Evolutionary conservation across 1,284 basidiomycete genomes (phyloP), one percentile per base, ranked within the genome.

Genomic region (Pseudomicrostroma phylloplanum): DNA sequence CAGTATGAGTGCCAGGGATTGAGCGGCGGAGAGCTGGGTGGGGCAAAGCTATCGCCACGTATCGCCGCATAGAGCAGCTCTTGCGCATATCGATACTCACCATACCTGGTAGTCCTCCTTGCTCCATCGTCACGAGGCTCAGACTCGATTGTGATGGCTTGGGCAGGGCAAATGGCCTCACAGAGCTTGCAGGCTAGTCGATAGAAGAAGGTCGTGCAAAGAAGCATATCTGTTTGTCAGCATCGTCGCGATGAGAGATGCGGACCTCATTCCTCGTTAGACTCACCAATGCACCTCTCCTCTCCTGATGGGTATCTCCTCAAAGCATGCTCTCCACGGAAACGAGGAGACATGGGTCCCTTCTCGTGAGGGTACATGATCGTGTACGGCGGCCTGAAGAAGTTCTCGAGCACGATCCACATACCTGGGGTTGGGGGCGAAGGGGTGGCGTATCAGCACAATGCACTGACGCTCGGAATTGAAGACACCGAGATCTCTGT

Each of bases 371-470:
- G 65, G 63, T 83, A 85, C 83, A 84, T 96, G 84, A 98, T 98
- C 51, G 94, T 98, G 82, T 97, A 98, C 40, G 94, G 94, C 54
- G 91, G 91, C 57, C 92, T 86, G 86, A 94, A 96, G 83, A 96
- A 92, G 80, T 97, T 90, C 81, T 97, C 96, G 69, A 97, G 76
- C n/a, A 97, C 92, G 80, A 99, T 89, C 92, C 93, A 96, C 91
- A 97, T 94, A 75, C 94, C 93, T 96, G 25, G 8, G 25, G 12
- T 1, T 23, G 4, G 4, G 12, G 25, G 1, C 19, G 30, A 36
- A 36, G 30, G 30, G 3, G 3, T 4, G 30, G 30, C 30, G 30
- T 9, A 36, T 36, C 4, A 36, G 30, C 30, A 36, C 9, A 9
- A 9, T 4, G 30, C 30, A 36, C 30, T 36, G 9, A 9, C 30